A percentile compares a stretch with the other conserved stretches of the same genome.
These are phyloP conservation scores for Capsaspora owczarzaki DNA, from an alignment of 78 protist genomes.

Conservation along the genomic window DNA sequence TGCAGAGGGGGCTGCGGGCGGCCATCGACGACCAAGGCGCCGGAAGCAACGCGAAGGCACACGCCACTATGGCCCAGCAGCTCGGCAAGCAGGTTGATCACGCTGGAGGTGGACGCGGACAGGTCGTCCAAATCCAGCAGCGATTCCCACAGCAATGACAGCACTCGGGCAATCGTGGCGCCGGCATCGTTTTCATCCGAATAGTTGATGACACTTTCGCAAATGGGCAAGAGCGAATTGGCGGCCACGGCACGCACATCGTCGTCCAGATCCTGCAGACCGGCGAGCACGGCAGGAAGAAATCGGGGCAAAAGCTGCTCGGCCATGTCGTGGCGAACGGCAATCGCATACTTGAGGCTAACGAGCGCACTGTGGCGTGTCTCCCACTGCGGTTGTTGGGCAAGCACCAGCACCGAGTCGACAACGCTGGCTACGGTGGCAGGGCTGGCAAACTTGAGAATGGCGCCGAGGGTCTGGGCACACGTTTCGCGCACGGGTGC, in stretches of 20 bases:
- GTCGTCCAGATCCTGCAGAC: conserved; percentile 35
- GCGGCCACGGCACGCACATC: conserved; percentile 61
- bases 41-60: not conserved
- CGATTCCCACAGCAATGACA: conserved; percentile 29
- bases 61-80: not conserved
- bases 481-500: conserved; percentile 87
- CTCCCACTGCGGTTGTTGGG: conserved; percentile 35
- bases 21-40: not conserved
- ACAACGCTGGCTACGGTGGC: not conserved
- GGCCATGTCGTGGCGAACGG: conserved; percentile 32
- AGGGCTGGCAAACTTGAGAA: conserved; percentile 21
- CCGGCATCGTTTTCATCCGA: not conserved
- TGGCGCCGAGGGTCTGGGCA: conserved; percentile 72
- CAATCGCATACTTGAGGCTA: conserved; percentile 49
- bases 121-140: conserved; percentile 44
- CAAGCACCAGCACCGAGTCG: not conserved
- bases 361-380: conserved; percentile 50
- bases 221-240: conserved; percentile 26
- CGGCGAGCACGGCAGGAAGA: not conserved
- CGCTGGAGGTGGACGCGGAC: conserved; percentile 33
- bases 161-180: not conserved
- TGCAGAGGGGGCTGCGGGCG: not conserved
- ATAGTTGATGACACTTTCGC: too few relatives aligned
- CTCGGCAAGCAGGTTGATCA: conserved; percentile 22
- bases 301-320: not conserved